Conservation (phyloP, 106 monocot genomes). For the Allium sativum region DNA sequence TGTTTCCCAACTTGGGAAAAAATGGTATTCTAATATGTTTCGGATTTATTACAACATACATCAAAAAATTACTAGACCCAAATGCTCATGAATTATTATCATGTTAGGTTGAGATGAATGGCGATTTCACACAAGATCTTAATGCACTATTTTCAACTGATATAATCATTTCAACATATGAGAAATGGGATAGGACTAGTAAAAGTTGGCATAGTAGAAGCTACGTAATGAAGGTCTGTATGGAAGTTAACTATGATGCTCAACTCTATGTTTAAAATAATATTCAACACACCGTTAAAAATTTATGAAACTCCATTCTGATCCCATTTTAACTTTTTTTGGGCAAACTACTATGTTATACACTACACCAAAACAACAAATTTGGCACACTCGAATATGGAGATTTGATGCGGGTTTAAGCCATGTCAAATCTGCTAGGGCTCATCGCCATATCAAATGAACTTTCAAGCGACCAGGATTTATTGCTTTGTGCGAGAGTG, state of each 20-base stretch:
- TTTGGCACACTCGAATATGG: no score
- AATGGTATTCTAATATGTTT: slow-evolving; percentile 46
- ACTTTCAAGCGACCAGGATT: slow-evolving; percentile 75
- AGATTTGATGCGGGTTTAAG: no score
- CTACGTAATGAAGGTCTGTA: slow-evolving; percentile 74
- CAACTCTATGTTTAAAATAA: no score
- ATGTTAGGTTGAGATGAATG: slow-evolving; percentile 94
- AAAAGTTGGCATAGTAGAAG: slow-evolving; percentile 78
- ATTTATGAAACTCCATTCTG: background rate
- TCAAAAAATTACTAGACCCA: background rate
- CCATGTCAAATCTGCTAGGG: no score
- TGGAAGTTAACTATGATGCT: background rate
- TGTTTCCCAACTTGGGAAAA: slow-evolving; percentile 73
- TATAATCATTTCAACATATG: slow-evolving; percentile 93
- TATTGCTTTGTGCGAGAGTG: slow-evolving; percentile 98
- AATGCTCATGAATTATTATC: slow-evolving; percentile 1
- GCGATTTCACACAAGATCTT: slow-evolving; percentile 85
- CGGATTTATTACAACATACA: background rate
- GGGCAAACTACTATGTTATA: slow-evolving; percentile 40
- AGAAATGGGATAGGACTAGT: slow-evolving; percentile 97
- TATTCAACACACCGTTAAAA: background rate
- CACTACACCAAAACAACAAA: no score
- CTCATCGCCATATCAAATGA: no score
- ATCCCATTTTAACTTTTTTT: slow-evolving; percentile 1
- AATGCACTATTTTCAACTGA: slow-evolving; percentile 66